phyloP scores from a whole-genome alignment of 2,329 filamentous ascomycete genomes.

The Fusarium floridanum region DNA sequence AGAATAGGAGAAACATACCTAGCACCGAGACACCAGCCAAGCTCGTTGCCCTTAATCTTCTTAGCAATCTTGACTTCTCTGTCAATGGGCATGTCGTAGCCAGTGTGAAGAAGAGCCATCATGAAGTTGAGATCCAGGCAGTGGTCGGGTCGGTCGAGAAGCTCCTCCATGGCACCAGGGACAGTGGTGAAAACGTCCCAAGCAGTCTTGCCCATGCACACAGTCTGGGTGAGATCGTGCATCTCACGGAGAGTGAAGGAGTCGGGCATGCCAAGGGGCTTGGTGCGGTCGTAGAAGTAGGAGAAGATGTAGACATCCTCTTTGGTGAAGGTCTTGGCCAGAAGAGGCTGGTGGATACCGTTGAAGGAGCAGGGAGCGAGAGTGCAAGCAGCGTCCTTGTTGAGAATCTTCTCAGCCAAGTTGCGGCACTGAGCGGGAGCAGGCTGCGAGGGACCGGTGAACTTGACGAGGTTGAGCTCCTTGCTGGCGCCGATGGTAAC shows the following conservation, averaged over 20 bases:
- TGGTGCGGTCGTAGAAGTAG: slow-evolving; percentile 97
- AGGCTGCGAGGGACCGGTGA: slow-evolving; percentile 83
- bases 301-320: slow-evolving; percentile 98
- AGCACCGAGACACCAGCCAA: slow-evolving; percentile 97
- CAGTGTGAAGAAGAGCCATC: slow-evolving; percentile 90
- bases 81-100: slow-evolving; percentile 97
- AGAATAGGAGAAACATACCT: slow-evolving; percentile 66
- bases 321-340: slow-evolving; percentile 89
- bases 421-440: slow-evolving; percentile 89
- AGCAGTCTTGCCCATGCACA: slow-evolving; percentile 81
- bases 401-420: slow-evolving; percentile 89
- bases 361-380: slow-evolving; percentile 98
- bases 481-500: slow-evolving; percentile 76
- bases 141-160: slow-evolving; percentile 86
- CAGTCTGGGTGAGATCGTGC: slow-evolving; percentile 84
- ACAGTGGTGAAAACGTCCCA: slow-evolving; percentile 88
- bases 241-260: slow-evolving; percentile 94
- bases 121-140: slow-evolving; percentile 98
- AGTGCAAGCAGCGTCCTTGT: slow-evolving; percentile 85
- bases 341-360: slow-evolving; percentile 91
- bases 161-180: slow-evolving; percentile 82
- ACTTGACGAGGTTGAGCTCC: slow-evolving; percentile 76
- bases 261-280: slow-evolving; percentile 97
- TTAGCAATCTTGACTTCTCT: slow-evolving; percentile 98
- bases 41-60: slow-evolving; percentile 97